Conservation (phyloP, 2,329 filamentous ascomycete genomes). For the Leptosphaerulina australis region DNA sequence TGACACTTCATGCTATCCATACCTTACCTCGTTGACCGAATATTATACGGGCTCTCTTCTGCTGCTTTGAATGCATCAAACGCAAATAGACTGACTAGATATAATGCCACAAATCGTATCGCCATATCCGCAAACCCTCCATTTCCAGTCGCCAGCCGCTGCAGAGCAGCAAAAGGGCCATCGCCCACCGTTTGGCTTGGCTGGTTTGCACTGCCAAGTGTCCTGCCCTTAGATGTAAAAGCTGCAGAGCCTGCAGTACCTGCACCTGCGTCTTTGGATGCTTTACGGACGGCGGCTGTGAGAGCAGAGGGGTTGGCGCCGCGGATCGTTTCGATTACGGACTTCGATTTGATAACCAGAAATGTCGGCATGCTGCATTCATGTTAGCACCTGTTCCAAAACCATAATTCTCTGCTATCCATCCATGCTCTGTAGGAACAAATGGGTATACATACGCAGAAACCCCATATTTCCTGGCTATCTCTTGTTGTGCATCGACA, state of each 20-base stretch:
- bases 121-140: slow-evolving; percentile 49
- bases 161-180: slow-evolving; percentile 33
- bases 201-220: slow-evolving; percentile 44
- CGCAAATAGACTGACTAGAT: slow-evolving; percentile 53
- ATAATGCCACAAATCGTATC: slow-evolving; percentile 55
- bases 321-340: slow-evolving; percentile 55
- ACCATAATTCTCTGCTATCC: background rate
- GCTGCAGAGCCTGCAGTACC: slow-evolving; percentile 41
- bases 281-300: slow-evolving; percentile 54
- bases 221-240: slow-evolving; percentile 54
- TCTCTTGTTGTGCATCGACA: slow-evolving; percentile 58
- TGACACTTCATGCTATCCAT: background rate
- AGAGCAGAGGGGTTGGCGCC: slow-evolving; percentile 58
- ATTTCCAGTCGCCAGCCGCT: slow-evolving; percentile 37
- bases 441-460: slow-evolving; percentile 48
- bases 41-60: slow-evolving; percentile 52
- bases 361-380: slow-evolving; percentile 55
- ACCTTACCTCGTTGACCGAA: slow-evolving; percentile 37
- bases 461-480: slow-evolving; percentile 58
- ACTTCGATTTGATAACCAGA: slow-evolving; percentile 53
- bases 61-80: slow-evolving; percentile 54
- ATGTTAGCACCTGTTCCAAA: slow-evolving; percentile 4
- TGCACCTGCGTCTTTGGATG: slow-evolving; percentile 48
- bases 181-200: slow-evolving; percentile 35
- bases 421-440: background rate